phyloP scores from a whole-genome alignment of 108 stramenopile genomes.

The Cyclotella atomus region DNA sequence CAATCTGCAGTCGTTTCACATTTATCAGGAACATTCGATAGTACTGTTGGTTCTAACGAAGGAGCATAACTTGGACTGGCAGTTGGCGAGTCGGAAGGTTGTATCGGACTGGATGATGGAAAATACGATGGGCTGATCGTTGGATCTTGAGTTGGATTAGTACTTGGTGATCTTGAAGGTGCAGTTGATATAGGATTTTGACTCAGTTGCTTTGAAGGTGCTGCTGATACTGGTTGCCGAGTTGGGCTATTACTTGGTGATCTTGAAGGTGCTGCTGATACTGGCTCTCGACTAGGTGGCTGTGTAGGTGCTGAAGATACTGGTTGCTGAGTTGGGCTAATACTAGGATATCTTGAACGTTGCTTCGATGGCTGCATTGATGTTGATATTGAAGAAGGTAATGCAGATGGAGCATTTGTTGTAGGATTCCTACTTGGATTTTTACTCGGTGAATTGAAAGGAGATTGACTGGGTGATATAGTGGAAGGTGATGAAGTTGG shows the following conservation, averaged over 20 bases:
- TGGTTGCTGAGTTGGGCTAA: neutral
- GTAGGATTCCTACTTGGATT: neutral
- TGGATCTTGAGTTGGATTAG: neutral
- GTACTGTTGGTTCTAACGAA: neutral
- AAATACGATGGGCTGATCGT: neutral
- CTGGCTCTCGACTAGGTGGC: neutral
- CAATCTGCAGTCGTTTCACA: constrained; percentile 2
- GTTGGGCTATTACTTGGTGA: neutral
- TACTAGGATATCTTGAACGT: neutral
- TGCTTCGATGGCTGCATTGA: too few relatives aligned
- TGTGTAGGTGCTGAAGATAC: neutral
- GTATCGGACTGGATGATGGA: neutral
- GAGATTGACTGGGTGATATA: neutral
- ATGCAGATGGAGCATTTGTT: neutral
- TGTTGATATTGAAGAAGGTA: neutral
- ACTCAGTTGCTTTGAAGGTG: neutral
- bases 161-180: neutral
- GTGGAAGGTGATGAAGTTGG: neutral
- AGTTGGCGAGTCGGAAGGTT: neutral
- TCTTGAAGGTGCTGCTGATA: neutral
- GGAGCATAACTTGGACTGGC: neutral
- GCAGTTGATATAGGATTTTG: neutral
- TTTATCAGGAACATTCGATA: neutral
- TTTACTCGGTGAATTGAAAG: neutral
- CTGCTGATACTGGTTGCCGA: neutral